phyloP scores from a whole-genome alignment of 2,329 filamentous ascomycete species.

The Exserohilum turcica region DNA sequence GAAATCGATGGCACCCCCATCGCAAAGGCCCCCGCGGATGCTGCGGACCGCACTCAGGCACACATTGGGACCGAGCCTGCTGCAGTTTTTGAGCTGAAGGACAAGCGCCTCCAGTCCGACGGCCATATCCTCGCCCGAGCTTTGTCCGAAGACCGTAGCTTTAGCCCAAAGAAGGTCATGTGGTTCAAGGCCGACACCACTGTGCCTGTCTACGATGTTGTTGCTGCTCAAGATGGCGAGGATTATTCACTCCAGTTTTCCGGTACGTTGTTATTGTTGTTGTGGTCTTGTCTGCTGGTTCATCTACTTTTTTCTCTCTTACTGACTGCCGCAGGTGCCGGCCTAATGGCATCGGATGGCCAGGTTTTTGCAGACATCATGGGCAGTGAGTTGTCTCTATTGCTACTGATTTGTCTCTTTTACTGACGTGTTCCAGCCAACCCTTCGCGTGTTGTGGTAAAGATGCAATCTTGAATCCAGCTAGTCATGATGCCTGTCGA shows the following conservation, averaged over 20 bases:
- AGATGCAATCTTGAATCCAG: constrained; percentile 4
- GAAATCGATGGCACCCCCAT: constrained; percentile 28
- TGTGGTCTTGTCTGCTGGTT: neutral
- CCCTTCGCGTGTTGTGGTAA: constrained; percentile 5
- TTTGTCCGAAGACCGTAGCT: constrained; percentile 24
- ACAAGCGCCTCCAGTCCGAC: constrained; percentile 22
- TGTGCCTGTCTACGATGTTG: constrained; percentile 20
- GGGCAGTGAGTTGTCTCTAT: constrained; percentile 13
- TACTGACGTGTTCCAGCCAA: constrained; percentile 5
- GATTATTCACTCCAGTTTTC: constrained; percentile 22
- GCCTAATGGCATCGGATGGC: constrained; percentile 15
- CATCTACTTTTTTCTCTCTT: neutral
- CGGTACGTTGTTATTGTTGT: constrained; percentile 21
- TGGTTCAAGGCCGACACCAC: constrained; percentile 29
- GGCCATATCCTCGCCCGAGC: constrained; percentile 26
- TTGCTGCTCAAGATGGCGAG: constrained; percentile 19
- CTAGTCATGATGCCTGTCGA: neutral
- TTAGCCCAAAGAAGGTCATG: constrained; percentile 25
- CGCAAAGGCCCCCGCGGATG: constrained; percentile 13
- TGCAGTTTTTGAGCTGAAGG: constrained; percentile 25
- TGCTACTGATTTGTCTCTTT: neutral
- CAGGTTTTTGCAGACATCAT: constrained; percentile 19
- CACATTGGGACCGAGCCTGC: constrained; percentile 24
- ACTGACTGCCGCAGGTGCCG: constrained; percentile 12
- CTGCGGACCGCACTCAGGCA: constrained; percentile 24